Evolutionary conservation across 2,329 filamentous ascomycete species (phyloP), one percentile per base, ranked within the genome.

Genomic region (Ascomycota sp.): DNA sequence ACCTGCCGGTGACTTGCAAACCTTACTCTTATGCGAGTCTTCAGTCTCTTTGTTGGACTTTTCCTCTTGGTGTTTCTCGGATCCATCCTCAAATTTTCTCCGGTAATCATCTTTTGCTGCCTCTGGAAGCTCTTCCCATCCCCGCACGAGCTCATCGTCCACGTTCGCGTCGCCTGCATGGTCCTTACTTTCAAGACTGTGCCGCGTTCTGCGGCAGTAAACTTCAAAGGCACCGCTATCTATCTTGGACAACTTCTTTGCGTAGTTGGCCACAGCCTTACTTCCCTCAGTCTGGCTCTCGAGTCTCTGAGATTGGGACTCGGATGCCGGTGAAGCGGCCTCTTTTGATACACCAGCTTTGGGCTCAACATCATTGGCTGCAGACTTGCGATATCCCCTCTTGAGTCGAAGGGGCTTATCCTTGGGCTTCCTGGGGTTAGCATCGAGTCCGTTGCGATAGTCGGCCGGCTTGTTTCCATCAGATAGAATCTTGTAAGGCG

Each of bases 361-460:
- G 21, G 54, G 43, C 33, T 64, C 64, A 44, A 49, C 46, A 39
- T 57, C 57, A 38, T 55, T 49, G 35, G 60, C 51, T 27, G 66
- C 68, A 21, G 62, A 57, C 53, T 75, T 75, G 35, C 75, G 59
- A 46, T 80, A 73, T 38, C 72, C 72, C 35, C 77, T 68, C 59
- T 83, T 83, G 40, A 69, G 73, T 26, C 77, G 68, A 41, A 82
- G 58, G 25, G 77, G 77, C 53, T 82, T 82, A 47, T 82, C 76
- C 53, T 80, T 76, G 27, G 77, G 77, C 74, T 79, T 50, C 42
- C 45, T 44, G 43, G 43, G 44, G 46, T 53, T 52, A 53, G 51
- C 48, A 47, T 42, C 50, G 41, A 44, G 41, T 38, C 50, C 48
- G 49, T 38, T 46, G 41, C 45, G 39, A 41, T 43, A 44, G 43